These are phyloP conservation scores for Hypholoma fasciculare DNA, from an alignment of 768 basidiomycete genomes.

Conservation along the genomic window DNA sequence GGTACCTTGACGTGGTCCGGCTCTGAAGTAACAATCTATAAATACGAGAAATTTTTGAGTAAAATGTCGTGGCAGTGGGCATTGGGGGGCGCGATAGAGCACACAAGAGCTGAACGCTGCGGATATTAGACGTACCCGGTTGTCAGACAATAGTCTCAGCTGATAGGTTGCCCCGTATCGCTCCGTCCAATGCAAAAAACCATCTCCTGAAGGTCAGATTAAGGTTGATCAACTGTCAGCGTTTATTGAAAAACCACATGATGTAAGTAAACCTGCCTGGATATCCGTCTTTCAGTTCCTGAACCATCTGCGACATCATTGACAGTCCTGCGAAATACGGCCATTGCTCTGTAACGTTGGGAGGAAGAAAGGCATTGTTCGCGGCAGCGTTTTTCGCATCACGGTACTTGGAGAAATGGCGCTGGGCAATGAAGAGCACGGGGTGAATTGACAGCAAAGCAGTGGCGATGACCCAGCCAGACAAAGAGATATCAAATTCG, in stretches of 20 bases:
- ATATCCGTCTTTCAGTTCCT: constrained; percentile 32
- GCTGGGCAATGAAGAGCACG: constrained; percentile 3
- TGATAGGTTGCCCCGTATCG: constrained; percentile 34
- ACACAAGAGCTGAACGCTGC: not conserved
- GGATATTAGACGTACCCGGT: constrained; percentile 25
- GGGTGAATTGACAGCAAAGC: constrained; percentile 6
- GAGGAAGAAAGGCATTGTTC: constrained; percentile 32
- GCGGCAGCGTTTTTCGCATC: constrained; percentile 27
- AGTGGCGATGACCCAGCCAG: not conserved
- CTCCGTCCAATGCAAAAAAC: constrained; percentile 23
- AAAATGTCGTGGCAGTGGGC: constrained; percentile 8
- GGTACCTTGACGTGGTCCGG: constrained; percentile 47
- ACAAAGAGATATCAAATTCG: not conserved
- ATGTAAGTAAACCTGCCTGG: constrained; percentile 24
- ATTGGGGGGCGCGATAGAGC: constrained; percentile 6
- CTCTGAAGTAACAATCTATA: constrained; percentile 41
- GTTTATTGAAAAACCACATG: not conserved
- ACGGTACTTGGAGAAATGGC: constrained; percentile 17
- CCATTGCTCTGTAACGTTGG: constrained; percentile 27
- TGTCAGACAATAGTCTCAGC: constrained; percentile 30
- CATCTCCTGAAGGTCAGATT: constrained; percentile 25
- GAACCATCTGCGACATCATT: constrained; percentile 16
- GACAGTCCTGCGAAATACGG: constrained; percentile 15
- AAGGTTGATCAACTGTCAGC: not conserved
- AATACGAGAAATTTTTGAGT: constrained; percentile 10